Evolutionary conservation across 75 land plant genomes (phyloP).

Genomic region (Picea glauca): DNA sequence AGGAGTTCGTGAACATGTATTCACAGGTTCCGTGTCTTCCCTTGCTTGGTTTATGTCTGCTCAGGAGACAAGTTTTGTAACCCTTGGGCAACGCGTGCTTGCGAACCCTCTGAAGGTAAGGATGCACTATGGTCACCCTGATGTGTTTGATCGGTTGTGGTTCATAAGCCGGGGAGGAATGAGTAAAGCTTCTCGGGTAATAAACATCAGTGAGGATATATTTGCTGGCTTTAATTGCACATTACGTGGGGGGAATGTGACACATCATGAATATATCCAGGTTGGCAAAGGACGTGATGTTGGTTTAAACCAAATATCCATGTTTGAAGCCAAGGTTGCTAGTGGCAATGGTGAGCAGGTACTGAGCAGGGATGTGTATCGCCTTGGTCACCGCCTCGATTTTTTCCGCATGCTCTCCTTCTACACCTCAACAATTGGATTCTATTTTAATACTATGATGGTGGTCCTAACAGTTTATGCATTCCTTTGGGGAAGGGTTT

Average conservation of each 20-base stretch:
- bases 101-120: slow-evolving; percentile 86
- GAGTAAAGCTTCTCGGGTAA: slow-evolving; percentile 94
- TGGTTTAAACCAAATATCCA: slow-evolving; percentile 85
- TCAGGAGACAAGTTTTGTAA: slow-evolving; percentile 95
- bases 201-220: slow-evolving; percentile 97
- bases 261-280: slow-evolving; percentile 97
- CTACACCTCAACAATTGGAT: slow-evolving; percentile 86
- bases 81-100: slow-evolving; percentile 92
- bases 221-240: slow-evolving; percentile 94
- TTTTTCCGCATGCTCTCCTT: slow-evolving; percentile 97
- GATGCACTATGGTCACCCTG: slow-evolving; percentile 99
- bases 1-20: slow-evolving; percentile 93
- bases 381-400: slow-evolving; percentile 90
- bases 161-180: slow-evolving; percentile 84
- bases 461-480: slow-evolving; percentile 92
- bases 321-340: slow-evolving; percentile 97
- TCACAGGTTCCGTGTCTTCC: slow-evolving; percentile 94
- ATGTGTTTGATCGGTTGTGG: slow-evolving; percentile 95
- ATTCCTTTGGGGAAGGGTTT: slow-evolving; percentile 86
- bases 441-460: slow-evolving; percentile 82
- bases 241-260: slow-evolving; percentile 85
- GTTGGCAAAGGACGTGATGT: slow-evolving; percentile 99
- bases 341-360: slow-evolving; percentile 97
- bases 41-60: slow-evolving; percentile 99
- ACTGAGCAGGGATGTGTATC: slow-evolving; percentile 87